Conservation (phyloP, 352 stramenopile species). For the Globisporangium sylvaticum region DNA sequence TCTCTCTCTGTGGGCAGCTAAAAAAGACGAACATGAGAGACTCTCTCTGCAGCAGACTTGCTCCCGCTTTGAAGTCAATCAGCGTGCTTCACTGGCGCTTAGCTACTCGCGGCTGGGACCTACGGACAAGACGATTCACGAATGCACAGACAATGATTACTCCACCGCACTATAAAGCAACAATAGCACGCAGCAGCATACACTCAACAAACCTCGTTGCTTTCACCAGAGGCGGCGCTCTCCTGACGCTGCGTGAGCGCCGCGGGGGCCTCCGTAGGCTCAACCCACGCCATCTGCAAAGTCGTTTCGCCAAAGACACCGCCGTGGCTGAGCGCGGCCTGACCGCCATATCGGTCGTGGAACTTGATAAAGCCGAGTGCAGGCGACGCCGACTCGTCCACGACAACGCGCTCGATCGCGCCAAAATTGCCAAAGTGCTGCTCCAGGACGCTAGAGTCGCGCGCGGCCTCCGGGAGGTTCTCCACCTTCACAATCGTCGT, state of each 20-base stretch:
- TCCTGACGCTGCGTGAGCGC: conserved; percentile 27
- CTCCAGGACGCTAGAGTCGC: conserved; percentile 68
- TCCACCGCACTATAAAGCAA: not conserved
- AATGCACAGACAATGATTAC: not conserved
- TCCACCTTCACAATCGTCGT: conserved; percentile 80
- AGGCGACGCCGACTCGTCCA: conserved; percentile 44
- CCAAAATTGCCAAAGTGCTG: conserved; percentile 88
- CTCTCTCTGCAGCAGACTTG: not conserved
- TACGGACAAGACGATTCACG: not conserved
- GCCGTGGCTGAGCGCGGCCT: conserved; percentile 62
- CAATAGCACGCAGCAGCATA: not conserved
- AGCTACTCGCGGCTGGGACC: not conserved
- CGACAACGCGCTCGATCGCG: conserved; percentile 72
- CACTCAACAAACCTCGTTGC: not conserved
- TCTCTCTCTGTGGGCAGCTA: not conserved
- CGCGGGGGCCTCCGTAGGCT: conserved; percentile 50
- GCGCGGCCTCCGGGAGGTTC: conserved; percentile 71
- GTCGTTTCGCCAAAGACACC: conserved; percentile 51
- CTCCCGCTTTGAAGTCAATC: not conserved
- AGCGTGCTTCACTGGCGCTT: not conserved
- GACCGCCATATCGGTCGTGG: conserved; percentile 68
- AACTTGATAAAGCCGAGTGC: conserved; percentile 80
- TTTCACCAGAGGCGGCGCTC: not conserved
- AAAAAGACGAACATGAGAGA: not conserved
- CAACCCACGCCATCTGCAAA: conserved; percentile 62